phyloP scores from a whole-genome alignment of 768 basidiomycete genomes.

The Candolleomyces eurysporus region DNA sequence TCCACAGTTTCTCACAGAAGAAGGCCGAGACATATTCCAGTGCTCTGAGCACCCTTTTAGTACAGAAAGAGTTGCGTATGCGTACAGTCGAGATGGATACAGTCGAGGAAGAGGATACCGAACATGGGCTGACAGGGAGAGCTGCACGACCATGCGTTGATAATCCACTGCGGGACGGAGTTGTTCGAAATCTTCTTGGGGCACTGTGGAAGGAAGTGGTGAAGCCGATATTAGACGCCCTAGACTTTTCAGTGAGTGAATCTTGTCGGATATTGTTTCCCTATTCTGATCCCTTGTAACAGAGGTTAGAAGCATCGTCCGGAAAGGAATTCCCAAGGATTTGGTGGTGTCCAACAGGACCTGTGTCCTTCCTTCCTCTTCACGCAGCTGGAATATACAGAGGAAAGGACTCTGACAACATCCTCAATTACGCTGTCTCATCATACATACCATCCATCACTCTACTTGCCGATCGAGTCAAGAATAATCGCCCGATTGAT shows the following conservation, averaged over 20 bases:
- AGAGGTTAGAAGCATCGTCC: background rate
- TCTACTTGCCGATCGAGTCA: background rate
- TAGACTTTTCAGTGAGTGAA: conserved; percentile 8
- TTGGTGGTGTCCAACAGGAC: conserved; percentile 8
- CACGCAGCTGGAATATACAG: conserved; percentile 6
- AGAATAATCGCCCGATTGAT: too few species aligned
- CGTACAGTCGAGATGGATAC: conserved; percentile 8
- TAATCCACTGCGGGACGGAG: too few species aligned
- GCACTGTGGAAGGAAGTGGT: background rate
- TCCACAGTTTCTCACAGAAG: conserved; percentile 4
- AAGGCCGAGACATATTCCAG: background rate
- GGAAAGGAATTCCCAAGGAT: background rate
- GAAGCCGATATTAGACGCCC: conserved; percentile 9
- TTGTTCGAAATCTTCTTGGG: background rate
- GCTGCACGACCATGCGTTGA: too few species aligned
- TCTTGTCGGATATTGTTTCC: background rate
- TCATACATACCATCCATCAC: conserved; percentile 8
- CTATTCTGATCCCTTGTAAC: background rate
- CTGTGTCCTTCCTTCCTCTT: background rate
- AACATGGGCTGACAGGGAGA: too few species aligned
- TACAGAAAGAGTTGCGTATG: background rate
- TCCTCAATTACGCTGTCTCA: conserved; percentile 2
- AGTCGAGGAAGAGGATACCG: conserved; percentile 7
- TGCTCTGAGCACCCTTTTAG: too few species aligned
- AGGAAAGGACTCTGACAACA: background rate